Conservation (phyloP, 169 alveolate species). For the Plasmodium berghei region DNA sequence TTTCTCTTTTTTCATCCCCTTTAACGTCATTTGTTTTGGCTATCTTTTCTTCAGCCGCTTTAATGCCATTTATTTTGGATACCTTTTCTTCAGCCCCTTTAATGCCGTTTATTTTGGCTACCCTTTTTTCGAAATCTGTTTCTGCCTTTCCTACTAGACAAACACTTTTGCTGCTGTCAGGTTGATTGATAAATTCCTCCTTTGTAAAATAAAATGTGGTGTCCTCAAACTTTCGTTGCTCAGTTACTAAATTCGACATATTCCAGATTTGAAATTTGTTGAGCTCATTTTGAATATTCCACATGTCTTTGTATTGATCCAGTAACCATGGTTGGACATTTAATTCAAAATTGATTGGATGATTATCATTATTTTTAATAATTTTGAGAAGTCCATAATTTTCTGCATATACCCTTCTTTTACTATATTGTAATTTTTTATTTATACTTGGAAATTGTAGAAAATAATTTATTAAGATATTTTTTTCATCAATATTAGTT, state of each 20-base stretch:
- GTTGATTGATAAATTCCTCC: background rate
- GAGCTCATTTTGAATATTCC: slow-evolving; percentile 68
- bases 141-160: background rate
- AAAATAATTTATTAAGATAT: slow-evolving; percentile 50
- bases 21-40: background rate
- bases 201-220: slow-evolving; percentile 23
- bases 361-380: slow-evolving; percentile 58
- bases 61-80: background rate
- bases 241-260: slow-evolving; percentile 45
- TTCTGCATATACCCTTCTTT: slow-evolving; percentile 75
- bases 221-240: slow-evolving; percentile 11
- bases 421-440: slow-evolving; percentile 58
- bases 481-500: slow-evolving; percentile 48
- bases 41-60: background rate
- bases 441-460: slow-evolving; percentile 67
- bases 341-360: slow-evolving; percentile 41
- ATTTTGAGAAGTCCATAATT: slow-evolving; percentile 66
- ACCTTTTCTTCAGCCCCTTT: background rate
- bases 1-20: background rate
- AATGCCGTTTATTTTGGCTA: background rate
- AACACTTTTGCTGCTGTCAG: background rate
- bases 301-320: slow-evolving; percentile 21
- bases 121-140: background rate
- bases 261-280: slow-evolving; percentile 59
- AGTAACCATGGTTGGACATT: slow-evolving; percentile 53